Evolutionary conservation across 2,329 filamentous ascomycete species (phyloP), one percentile per base, ranked within the genome.

Genomic region (Cercospora zeina): DNA sequence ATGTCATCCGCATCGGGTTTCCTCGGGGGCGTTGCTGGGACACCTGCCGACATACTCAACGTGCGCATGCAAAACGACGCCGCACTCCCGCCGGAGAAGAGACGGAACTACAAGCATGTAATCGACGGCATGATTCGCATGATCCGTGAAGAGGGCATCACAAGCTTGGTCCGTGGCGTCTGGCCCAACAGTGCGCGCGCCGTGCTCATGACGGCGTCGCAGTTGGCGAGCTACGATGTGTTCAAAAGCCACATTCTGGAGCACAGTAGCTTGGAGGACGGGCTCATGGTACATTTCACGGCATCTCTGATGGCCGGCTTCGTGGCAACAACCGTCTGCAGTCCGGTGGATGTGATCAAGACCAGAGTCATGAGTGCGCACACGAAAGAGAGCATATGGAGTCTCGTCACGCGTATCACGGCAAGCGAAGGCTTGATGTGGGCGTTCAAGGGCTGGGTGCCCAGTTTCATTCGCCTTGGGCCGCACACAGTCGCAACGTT

Each of bases 21-120:
- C 74, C 77, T 96, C 2, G 95, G 95, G 65, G 95, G 95, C 54
- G 79, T 97, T 51, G 90, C 89, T 5, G 95, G 95, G 67, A 99
- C 97, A 78, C 92, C 93, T 2, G 93, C 93, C 67, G 95, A 99
- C 75, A 92, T 99, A 34, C 83, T 97, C 72, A 99, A 99, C 77
- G 95, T 99, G 54, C 91, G 95, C 68, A 99, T 99, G 95, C 95
- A 99, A 79, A 91, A 96, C 78, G 95, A 89, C 70, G 88, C 90
- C 2, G 87, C 91, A 0, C 85, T 97, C 1, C 89, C 92, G 0
- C 72, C 79, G 0, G 83, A 83, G 4, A 81, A 96, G 72, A 87
- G 91, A 53, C 85, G 93, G 61, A 95, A 96, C 77, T 99, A 99
- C 80, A 88, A 87, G 66, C 85, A 97, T 76, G 95, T 93, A 2